Conservation (phyloP, 108 stramenopile species). For the Fragilariopsis cylindrus region DNA sequence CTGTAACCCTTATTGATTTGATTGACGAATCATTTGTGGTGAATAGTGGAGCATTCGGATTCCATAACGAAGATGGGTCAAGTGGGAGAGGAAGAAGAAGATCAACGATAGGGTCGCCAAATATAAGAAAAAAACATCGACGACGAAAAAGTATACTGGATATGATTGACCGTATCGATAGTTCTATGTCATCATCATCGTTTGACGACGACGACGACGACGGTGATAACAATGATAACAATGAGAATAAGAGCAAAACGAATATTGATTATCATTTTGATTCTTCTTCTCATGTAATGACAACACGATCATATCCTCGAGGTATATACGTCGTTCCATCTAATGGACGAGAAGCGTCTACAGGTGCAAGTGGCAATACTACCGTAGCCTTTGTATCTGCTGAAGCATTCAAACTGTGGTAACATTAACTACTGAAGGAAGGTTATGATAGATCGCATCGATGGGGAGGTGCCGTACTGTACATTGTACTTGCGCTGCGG, state of each 20-base stretch:
- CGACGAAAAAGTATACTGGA: slow-evolving; percentile 11
- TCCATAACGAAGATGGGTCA: too few species aligned
- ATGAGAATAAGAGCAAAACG: background rate
- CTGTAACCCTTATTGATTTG: slow-evolving; percentile 7
- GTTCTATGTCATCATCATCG: background rate
- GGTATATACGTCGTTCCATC: slow-evolving; percentile 9
- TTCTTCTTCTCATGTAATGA: slow-evolving; percentile 7
- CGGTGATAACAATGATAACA: background rate
- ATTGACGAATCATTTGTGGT: slow-evolving; percentile 13
- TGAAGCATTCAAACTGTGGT: slow-evolving; percentile 15
- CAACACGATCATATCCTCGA: slow-evolving; percentile 15
- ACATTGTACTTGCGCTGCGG: too few species aligned
- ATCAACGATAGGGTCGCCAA: background rate
- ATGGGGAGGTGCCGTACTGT: too few species aligned
- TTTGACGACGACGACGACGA: slow-evolving; percentile 8
- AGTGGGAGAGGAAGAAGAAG: background rate
- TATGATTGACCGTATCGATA: slow-evolving; percentile 14
- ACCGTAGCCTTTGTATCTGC: slow-evolving; percentile 9
- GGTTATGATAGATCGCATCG: too few species aligned
- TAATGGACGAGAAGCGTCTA: background rate
- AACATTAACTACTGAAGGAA: background rate
- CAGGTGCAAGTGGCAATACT: background rate
- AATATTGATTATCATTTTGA: too few species aligned
- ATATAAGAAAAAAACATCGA: background rate
- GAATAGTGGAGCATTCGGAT: background rate